phyloP scores from a whole-genome alignment of 1,284 basidiomycete species.

The Trichosporon sp. region DNA sequence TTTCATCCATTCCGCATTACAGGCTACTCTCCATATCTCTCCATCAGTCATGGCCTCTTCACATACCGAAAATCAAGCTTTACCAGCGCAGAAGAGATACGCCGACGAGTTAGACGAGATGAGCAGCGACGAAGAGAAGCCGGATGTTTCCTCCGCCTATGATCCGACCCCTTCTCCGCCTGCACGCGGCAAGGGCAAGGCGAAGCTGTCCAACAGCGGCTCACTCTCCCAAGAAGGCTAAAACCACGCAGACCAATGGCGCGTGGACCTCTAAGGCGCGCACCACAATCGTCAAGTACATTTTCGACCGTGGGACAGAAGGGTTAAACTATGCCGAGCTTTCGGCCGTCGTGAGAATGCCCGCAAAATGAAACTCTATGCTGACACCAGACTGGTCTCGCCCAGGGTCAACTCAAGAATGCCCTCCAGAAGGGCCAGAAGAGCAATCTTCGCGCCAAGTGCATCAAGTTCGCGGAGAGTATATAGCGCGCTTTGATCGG shows the following conservation, averaged over 20 bases:
- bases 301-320: slow-evolving; percentile 36
- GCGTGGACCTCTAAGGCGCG: slow-evolving; percentile 33
- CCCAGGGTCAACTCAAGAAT: slow-evolving; percentile 34
- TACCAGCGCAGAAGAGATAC: no score
- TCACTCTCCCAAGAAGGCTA: neutral
- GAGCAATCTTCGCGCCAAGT: slow-evolving; percentile 40
- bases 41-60: neutral
- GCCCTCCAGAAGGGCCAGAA: slow-evolving; percentile 39
- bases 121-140: slow-evolving; percentile 2
- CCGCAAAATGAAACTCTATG: no score
- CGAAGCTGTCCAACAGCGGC: neutral
- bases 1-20: neutral
- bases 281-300: slow-evolving; percentile 32
- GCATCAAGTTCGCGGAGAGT: neutral
- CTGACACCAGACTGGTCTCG: slow-evolving; percentile 33
- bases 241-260: slow-evolving; percentile 15
- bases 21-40: neutral
- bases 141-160: neutral
- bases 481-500: neutral
- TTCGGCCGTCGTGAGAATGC: slow-evolving; percentile 29
- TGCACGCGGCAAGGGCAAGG: neutral
- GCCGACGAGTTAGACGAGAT: no score
- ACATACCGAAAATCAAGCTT: neutral
- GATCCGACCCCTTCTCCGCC: neutral
- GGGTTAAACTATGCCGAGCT: slow-evolving; percentile 30